Percentiles rank a stretch among this genome's conserved stretches.
Evolutionary conservation across 1,139 yeast genomes (phyloP).

Genomic region (Magnusiomyces tetraspermus): DNA sequence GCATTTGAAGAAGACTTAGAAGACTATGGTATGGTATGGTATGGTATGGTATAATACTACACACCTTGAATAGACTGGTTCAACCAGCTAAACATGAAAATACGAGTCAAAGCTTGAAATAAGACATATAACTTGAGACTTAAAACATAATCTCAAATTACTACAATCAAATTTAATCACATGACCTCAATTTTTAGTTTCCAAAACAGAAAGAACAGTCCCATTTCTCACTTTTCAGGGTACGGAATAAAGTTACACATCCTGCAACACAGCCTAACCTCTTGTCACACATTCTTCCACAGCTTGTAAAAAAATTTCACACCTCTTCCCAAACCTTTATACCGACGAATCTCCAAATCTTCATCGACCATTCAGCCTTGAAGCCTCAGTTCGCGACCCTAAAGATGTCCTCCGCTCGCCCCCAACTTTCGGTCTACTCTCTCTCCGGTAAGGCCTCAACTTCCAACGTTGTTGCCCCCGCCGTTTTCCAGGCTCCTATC

Average conservation of each 20-base stretch:
- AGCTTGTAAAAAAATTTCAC: background rate
- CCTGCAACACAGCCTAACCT: background rate
- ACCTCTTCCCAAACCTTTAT: background rate
- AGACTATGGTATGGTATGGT: no score
- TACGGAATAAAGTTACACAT: background rate
- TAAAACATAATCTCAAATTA: background rate
- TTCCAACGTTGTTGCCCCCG: conserved; percentile 87
- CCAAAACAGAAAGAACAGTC: background rate
- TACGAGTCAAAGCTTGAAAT: no score
- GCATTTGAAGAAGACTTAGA: no score
- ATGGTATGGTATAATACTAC: no score
- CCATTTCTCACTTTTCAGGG: background rate
- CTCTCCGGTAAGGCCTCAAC: conserved; percentile 80
- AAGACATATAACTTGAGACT: background rate
- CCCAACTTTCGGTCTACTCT: conserved; percentile 94
- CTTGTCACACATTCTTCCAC: background rate
- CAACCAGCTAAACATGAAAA: no score
- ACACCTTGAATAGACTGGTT: no score
- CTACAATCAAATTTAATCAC: background rate
- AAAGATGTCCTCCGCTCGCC: conserved; percentile 67
- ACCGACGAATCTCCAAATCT: conserved; percentile 4
- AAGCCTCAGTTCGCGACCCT: conserved; percentile 8
- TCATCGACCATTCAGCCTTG: conserved; percentile 8
- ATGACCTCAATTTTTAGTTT: background rate
- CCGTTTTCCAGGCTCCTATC: conserved; percentile 99